Evolutionary conservation across 345 rosid species (phyloP).

Genomic region (Linum trigynum): DNA sequence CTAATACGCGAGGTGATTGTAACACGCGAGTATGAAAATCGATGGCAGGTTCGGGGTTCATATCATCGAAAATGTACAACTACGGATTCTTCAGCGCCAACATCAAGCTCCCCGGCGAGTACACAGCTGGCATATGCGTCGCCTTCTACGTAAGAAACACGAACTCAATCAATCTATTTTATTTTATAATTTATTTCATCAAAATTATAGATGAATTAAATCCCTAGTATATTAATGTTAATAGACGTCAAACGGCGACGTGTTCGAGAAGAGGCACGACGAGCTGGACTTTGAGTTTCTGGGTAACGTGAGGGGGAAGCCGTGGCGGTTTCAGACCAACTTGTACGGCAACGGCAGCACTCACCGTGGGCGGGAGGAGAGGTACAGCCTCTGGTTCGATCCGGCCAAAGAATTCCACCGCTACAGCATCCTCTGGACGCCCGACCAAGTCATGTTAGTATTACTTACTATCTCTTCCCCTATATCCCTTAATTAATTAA

Average conservation of each 20-base stretch:
- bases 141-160: slow-evolving; percentile 59
- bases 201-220: too few species aligned
- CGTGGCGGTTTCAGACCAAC: slow-evolving; percentile 95
- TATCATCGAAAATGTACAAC: slow-evolving; percentile 68
- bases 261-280: slow-evolving; percentile 72
- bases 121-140: slow-evolving; percentile 82
- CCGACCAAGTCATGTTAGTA: slow-evolving; percentile 62
- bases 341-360: slow-evolving; percentile 93
- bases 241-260: slow-evolving; percentile 80
- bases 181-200: background rate
- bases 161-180: background rate
- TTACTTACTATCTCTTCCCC: background rate
- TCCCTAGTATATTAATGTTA: too few species aligned
- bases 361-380: slow-evolving; percentile 73
- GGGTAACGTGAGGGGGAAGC: slow-evolving; percentile 70
- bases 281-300: slow-evolving; percentile 92
- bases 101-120: slow-evolving; percentile 72
- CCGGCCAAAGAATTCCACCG: slow-evolving; percentile 76
- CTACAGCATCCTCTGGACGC: slow-evolving; percentile 86
- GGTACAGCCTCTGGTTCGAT: slow-evolving; percentile 90
- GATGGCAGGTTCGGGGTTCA: slow-evolving; percentile 71
- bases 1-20: background rate
- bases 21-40: too few species aligned
- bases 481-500: background rate
- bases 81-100: slow-evolving; percentile 85